Base-by-base conservation (phyloP, 73 alveolate genomes). In the Blepharisma japonicum region DNA sequence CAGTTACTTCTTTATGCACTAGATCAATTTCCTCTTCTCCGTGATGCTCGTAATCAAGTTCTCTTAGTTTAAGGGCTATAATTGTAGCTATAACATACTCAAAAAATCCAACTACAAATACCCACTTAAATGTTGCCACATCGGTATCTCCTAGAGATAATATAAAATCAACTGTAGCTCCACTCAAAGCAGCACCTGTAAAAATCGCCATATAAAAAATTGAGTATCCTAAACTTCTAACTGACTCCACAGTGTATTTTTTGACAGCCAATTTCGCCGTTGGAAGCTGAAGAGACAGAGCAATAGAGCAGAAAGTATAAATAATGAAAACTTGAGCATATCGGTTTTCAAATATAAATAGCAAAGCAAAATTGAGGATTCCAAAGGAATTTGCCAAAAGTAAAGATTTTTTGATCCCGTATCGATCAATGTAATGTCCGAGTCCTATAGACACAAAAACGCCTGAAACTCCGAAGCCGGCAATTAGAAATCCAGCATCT, bases 191-290 rank as follows among this genome's bases (percentile, higher is more conserved):
- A 20, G 47, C 74, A 39, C 50, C 39, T 61, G 47, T 61, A 39
- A 61, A 61, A 18, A 61, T 20, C 23, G 23, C 46, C 23, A 61
- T 9, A 25, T 20, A 61, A 61, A 61, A 25, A n/a, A 61, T 14
- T 18, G 74, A 61, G 74, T 20, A 61, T 8, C 74, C 74, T 61
- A 61, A 25, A 61, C 74, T 61, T 61, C 47, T 61, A 9, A 39
- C 74, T 14, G 39, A 20, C 23, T 61, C 74, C 14, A 14, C 23
- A 61, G 74, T 25, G 74, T 61, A 61, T 8, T 61, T 8, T 14
- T 25, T 61, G 23, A 61, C 74, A 20, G 47, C 74, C 39, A 61
- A 11, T 61, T 61, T 61, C 5, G 23, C 14, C 11, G 49, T 14
- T 14, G 74, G 74, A 2, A 61, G 46, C 47, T 14, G 47, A 0